Evolutionary conservation across 179 eudicot genomes (phyloP).

Genomic region (Amaranthus tricolor): DNA sequence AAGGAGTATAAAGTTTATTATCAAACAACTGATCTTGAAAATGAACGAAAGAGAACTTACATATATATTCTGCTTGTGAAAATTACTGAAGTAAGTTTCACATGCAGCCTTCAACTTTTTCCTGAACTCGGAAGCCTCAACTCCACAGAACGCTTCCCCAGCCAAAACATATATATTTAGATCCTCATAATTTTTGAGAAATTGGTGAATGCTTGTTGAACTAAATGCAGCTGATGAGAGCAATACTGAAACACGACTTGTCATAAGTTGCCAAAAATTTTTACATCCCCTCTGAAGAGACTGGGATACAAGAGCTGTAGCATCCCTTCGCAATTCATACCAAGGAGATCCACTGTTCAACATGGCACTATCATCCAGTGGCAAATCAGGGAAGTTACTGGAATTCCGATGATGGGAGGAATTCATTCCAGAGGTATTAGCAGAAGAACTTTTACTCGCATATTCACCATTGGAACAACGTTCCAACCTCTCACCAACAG

Average conservation of each 20-base stretch:
- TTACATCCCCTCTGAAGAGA: slow-evolving; percentile 78
- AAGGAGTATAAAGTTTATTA: not conserved
- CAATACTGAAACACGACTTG: slow-evolving; percentile 82
- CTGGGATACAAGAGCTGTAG: slow-evolving; percentile 69
- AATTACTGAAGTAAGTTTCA: slow-evolving; percentile 68
- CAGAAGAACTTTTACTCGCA: slow-evolving; percentile 27
- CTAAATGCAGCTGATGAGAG: slow-evolving; percentile 80
- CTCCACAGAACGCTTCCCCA: slow-evolving; percentile 91
- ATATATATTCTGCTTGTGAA: slow-evolving; percentile 82
- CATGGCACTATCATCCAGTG: slow-evolving; percentile 46
- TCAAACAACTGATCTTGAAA: not conserved
- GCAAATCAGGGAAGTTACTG: slow-evolving; percentile 31
- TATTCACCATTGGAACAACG: slow-evolving; percentile 23
- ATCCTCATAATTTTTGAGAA: slow-evolving; percentile 85
- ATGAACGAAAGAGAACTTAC: slow-evolving; percentile 51
- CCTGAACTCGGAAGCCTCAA: slow-evolving; percentile 78
- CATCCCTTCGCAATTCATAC: slow-evolving; percentile 89
- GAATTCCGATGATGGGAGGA: slow-evolving; percentile 30
- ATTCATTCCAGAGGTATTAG: slow-evolving; percentile 34
- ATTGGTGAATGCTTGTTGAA: slow-evolving; percentile 95
- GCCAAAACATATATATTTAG: slow-evolving; percentile 68
- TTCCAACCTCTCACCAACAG: slow-evolving; percentile 36
- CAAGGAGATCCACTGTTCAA: slow-evolving; percentile 83
- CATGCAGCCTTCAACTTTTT: slow-evolving; percentile 73
- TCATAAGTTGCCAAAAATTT: slow-evolving; percentile 87